Conservation (phyloP, 1,139 yeast genomes). For the Blastobotrys proliferans region DNA sequence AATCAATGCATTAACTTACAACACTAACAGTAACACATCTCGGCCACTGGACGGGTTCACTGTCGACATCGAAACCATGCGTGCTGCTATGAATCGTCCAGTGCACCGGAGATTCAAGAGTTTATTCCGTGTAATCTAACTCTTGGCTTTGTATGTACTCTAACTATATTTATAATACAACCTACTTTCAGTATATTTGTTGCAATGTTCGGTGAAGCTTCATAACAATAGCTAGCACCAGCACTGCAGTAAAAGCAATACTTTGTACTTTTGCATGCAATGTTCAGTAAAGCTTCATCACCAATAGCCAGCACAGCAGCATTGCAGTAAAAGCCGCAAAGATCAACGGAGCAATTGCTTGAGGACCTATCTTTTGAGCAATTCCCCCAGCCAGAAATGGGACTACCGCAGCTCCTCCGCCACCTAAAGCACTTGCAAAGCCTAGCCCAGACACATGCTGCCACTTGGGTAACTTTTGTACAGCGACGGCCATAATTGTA, state of each 20-base stretch:
- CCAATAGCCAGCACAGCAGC: slow-evolving; percentile 9
- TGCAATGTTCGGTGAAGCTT: too few relatives aligned
- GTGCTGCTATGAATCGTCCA: not conserved
- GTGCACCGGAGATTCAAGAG: slow-evolving; percentile 3
- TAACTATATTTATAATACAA: too few relatives aligned
- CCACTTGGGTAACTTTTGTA: slow-evolving; percentile 55
- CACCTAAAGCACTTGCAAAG: slow-evolving; percentile 69
- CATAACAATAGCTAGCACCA: too few relatives aligned
- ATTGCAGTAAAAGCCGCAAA: slow-evolving; percentile 8
- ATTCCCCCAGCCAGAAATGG: slow-evolving; percentile 29
- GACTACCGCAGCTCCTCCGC: slow-evolving; percentile 63
- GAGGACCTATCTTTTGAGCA: slow-evolving; percentile 23
- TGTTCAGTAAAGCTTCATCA: slow-evolving; percentile 4
- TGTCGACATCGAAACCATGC: not conserved
- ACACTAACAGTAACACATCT: not conserved
- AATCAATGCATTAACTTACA: not conserved
- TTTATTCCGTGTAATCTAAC: too few relatives aligned
- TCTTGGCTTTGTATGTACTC: too few relatives aligned
- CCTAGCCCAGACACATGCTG: slow-evolving; percentile 67
- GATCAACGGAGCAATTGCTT: slow-evolving; percentile 12
- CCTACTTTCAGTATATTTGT: too few relatives aligned
- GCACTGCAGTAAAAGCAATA: not conserved
- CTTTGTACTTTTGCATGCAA: not conserved
- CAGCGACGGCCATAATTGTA: slow-evolving; percentile 61
- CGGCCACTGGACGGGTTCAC: slow-evolving; percentile 6